Evolutionary conservation across 2,329 filamentous ascomycete genomes (phyloP).

Genomic region (Hypocreales sp.): DNA sequence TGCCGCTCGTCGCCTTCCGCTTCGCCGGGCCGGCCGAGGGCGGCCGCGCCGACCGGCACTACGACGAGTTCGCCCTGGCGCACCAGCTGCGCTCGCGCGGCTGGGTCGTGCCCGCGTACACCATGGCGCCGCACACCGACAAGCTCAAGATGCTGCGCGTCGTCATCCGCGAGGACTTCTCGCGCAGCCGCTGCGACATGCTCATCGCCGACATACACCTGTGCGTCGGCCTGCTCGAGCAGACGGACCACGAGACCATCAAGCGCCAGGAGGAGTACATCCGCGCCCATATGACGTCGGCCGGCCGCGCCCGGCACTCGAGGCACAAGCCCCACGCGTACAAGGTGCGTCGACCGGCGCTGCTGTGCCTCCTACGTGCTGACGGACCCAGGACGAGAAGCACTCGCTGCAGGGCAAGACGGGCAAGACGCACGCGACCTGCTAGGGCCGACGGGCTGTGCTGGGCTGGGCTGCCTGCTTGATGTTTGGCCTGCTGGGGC

Average conservation of each 20-base stretch:
- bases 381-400: constrained; percentile 43
- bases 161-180: constrained; percentile 88
- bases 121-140: constrained; percentile 81
- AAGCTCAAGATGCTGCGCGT: constrained; percentile 82
- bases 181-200: constrained; percentile 62
- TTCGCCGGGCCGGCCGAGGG: constrained; percentile 39
- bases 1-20: constrained; percentile 84
- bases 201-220: constrained; percentile 68
- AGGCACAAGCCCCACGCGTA: constrained; percentile 24
- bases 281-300: constrained; percentile 34
- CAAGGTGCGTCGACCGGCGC: constrained; percentile 21
- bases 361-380: neutral
- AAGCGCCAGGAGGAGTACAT: constrained; percentile 54
- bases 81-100: constrained; percentile 75
- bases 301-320: constrained; percentile 37
- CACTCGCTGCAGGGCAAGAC: constrained; percentile 83
- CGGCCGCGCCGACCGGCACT: constrained; percentile 37
- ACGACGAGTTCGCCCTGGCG: constrained; percentile 65
- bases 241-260: constrained; percentile 59
- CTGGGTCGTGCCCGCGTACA: constrained; percentile 93
- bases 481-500: too few relatives aligned
- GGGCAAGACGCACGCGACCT: constrained; percentile 80
- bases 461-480: too few relatives aligned
- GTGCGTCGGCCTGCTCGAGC: constrained; percentile 52
- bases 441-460: too few relatives aligned